These are phyloP conservation scores for Claviceps quebecensis DNA, from an alignment of 2,329 filamentous ascomycete species.

Conservation along the genomic window DNA sequence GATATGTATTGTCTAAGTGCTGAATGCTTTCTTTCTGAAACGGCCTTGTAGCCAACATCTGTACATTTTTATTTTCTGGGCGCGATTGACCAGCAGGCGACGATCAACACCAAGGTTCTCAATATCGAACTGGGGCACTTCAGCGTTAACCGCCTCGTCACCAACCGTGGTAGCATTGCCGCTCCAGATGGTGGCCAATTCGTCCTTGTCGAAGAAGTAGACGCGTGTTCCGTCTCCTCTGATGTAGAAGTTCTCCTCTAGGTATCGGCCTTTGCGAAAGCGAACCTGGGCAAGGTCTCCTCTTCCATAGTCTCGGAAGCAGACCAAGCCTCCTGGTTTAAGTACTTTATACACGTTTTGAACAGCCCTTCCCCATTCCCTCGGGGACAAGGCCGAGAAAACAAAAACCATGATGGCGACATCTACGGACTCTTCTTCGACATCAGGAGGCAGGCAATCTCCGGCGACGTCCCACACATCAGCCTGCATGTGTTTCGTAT, in stretches of 20 bases:
- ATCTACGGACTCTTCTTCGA: conserved; percentile 71
- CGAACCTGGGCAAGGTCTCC: conserved; percentile 92
- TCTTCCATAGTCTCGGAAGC: conserved; percentile 93
- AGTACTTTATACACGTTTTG: conserved; percentile 68
- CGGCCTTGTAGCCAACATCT: conserved; percentile 87
- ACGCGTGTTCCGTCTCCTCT: conserved; percentile 90
- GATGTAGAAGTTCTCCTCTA: conserved; percentile 96
- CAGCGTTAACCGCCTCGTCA: conserved; percentile 13
- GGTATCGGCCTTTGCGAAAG: conserved; percentile 87
- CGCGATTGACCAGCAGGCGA: conserved; percentile 81
- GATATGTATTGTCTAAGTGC: not conserved
- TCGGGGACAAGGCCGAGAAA: conserved; percentile 78
- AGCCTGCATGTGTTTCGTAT: conserved; percentile 58
- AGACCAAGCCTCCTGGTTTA: conserved; percentile 82
- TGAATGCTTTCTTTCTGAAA: conserved; percentile 54
- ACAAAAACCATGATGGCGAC: conserved; percentile 93
- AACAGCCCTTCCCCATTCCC: conserved; percentile 73
- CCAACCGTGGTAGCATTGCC: conserved; percentile 19
- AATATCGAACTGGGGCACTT: conserved; percentile 46
- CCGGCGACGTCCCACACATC: conserved; percentile 89
- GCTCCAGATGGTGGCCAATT: conserved; percentile 69
- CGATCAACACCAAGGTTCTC: conserved; percentile 72
- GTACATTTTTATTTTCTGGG: conserved; percentile 92
- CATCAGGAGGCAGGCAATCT: conserved; percentile 57
- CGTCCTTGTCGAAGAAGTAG: conserved; percentile 88